Conservation (phyloP, 805 yeast genomes). For the Pichia manshurica region DNA sequence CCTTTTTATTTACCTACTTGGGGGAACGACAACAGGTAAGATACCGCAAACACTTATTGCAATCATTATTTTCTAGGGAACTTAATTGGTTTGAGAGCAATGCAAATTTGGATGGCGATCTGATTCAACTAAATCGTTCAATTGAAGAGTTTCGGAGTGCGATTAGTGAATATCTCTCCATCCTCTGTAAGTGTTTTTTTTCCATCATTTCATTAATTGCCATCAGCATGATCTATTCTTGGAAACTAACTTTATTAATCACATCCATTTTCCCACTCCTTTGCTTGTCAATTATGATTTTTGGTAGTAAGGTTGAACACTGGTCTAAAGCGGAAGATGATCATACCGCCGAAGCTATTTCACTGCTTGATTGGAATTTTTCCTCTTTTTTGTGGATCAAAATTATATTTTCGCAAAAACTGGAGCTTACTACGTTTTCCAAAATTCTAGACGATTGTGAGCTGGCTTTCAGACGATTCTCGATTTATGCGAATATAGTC, state of each 20-base stretch:
- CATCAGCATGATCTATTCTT: conserved; percentile 69
- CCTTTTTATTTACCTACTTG: conserved; percentile 55
- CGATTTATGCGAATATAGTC: conserved; percentile 50
- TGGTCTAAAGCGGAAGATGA: conserved; percentile 53
- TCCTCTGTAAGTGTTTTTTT: conserved; percentile 47
- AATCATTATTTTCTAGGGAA: conserved; percentile 40
- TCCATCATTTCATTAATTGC: conserved; percentile 50
- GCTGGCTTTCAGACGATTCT: conserved; percentile 36
- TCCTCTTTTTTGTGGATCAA: conserved; percentile 55
- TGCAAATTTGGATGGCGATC: conserved; percentile 54
- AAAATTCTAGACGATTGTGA: conserved; percentile 29
- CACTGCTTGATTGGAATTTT: conserved; percentile 65
- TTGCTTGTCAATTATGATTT: conserved; percentile 38
- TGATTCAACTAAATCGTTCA: conserved; percentile 63
- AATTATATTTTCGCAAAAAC: conserved; percentile 47
- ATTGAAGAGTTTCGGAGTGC: conserved; percentile 69
- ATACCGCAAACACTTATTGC: conserved; percentile 44
- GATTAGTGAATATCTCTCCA: conserved; percentile 58
- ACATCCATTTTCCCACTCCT: conserved; percentile 71
- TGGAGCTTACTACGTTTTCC: conserved; percentile 45
- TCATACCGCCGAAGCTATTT: conserved; percentile 49
- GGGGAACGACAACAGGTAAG: conserved; percentile 68
- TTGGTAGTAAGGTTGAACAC: conserved; percentile 47
- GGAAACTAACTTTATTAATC: conserved; percentile 80
- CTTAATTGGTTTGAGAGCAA: conserved; percentile 61